Evolutionary conservation across 129 eudicot species (phyloP), one percentile per base, ranked within the genome.

Genomic region (Chrysanthemum lavandulifolium): DNA sequence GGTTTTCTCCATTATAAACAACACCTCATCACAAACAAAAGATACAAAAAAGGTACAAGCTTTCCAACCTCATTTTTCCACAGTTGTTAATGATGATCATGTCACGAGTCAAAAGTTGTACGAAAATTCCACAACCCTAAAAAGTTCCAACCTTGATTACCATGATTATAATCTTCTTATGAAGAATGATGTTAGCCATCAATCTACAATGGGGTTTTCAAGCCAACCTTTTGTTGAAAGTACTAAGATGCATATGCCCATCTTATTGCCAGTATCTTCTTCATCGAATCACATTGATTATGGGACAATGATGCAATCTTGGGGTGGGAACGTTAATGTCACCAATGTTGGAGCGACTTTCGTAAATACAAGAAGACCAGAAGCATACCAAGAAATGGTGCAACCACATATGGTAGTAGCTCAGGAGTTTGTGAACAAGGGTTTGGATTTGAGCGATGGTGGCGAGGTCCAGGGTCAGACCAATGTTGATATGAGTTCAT

Each of bases 1-100:
- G 8, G 79, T 76, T 71, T 82, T 86, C 68, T 73, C 87, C 29
- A 50, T 79, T 53, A 80, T 78, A 56, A 78, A 78, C 78, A 72
- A 71, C 50, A 18, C 79, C 8, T 63, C 84, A 15, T 69, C 86
- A 64, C 81, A 85, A 33, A 76, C 55, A 52, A 82, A 85, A 71
- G 86, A 81, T 52, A 60, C 81, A 0, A 68, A 83, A 74, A 75
- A 54, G 73, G 63, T 84, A 11, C 67, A 76, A 23, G 9, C 79
- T 74, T 63, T 45, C 62, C 61, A 63, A 36, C 81, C 76, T 23
- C 76, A 57, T 18, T 49, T 63, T 9, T 60, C 49, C 1, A 31
- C 55, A 10, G 45, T 76, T 74, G 23, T 63, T 49, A 53, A 43
- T 63, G n/a, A n/a, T n/a, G 54, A 65, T 74, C 48, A 14, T 64